Base-by-base conservation (phyloP, 495 filamentous ascomycete species). In the Amphirosellinia nigrospora region DNA sequence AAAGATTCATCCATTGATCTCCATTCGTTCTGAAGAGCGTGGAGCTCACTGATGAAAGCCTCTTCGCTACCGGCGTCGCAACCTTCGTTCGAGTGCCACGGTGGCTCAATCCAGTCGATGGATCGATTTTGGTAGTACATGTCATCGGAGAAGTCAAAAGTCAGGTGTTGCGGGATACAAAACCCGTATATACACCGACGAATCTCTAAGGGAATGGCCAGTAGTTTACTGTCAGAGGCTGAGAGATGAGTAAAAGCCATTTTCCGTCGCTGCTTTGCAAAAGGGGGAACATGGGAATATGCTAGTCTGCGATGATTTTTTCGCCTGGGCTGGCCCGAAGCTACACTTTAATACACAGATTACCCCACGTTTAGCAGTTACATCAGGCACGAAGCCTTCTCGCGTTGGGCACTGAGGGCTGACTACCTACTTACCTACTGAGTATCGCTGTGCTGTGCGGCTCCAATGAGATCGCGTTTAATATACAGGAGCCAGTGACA, bases 61-160 rank as follows among this genome's bases (percentile, higher is more conserved):
- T 67, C 53, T 28, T 19, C 48, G 32, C 41, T 52, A 50, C 15
- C 15, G 10, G 28, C 46, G 34, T 58, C 64, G 48, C 23, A 45
- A 32, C 64, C 16, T 21, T n/a, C 34, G n/a, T 53, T 39, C n/a
- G 48, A 39, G 64, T 67, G 53, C 64, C 64, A 28, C 34, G 45
- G 48, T 15, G 48, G 64, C 28, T 55, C 28, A 23, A 55, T 43
- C 53, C 64, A 67, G 5, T 50, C 64, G 5, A 15, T 7, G n/a
- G 48, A 50, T 8, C 64, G 64, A 13, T 67, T 67, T 32, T 67
- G 48, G 39, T 67, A 67, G 48, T 56, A 67, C 64, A 67, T 67
- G 9, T 67, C 48, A 7, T 41, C 53, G 4, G 64, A 56, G 34
- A 38, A 67, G 34, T 53, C 39, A 21, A 67, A 67, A 7, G 38